A percentile compares a stretch with the other conserved stretches of the same genome.
Evolutionary conservation across 495 filamentous ascomycete species (phyloP).

Genomic region (Niebla homalea): DNA sequence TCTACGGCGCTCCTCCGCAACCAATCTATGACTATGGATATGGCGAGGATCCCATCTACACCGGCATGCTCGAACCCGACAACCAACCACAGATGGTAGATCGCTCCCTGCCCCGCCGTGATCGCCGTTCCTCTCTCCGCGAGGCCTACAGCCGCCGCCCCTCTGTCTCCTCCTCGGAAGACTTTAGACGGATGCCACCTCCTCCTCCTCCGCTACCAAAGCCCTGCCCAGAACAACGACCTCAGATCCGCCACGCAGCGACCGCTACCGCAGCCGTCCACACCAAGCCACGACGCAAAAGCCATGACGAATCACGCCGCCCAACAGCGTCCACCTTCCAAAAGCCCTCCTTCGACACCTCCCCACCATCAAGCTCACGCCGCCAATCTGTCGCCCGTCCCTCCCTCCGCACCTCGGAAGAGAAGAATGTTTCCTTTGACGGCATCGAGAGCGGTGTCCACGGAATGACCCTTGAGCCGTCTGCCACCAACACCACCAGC

Average conservation of each 20-base stretch:
- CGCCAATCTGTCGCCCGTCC: conserved; percentile 11
- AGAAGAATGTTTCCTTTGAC: conserved; percentile 4
- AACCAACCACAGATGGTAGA: conserved; percentile 4
- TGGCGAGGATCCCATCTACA: not conserved
- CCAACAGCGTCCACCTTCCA: too few relatives aligned
- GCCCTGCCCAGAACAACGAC: conserved; percentile 16
- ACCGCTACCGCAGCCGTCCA: conserved; percentile 2
- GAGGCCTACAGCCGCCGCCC: conserved; percentile 13
- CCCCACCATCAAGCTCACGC: not conserved
- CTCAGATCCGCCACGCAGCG: conserved; percentile 13
- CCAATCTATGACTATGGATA: conserved; percentile 12
- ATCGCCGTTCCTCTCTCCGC: conserved; percentile 12
- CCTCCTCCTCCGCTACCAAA: conserved; percentile 20
- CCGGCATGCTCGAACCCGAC: too few relatives aligned
- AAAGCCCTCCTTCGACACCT: not conserved
- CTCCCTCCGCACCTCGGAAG: conserved; percentile 5
- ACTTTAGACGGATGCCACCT: conserved; percentile 33
- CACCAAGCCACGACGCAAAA: not conserved
- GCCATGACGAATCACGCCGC: not conserved
- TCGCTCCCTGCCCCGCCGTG: conserved; percentile 7
- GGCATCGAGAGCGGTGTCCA: conserved; percentile 3
- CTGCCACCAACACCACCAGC: not conserved
- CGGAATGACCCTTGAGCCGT: conserved; percentile 5
- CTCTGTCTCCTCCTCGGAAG: conserved; percentile 20
- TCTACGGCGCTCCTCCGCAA: conserved; percentile 4